Evolutionary conservation across 2,329 filamentous ascomycete species (phyloP), one percentile per base, ranked within the genome.

Genomic region (Paraphoma sp.): DNA sequence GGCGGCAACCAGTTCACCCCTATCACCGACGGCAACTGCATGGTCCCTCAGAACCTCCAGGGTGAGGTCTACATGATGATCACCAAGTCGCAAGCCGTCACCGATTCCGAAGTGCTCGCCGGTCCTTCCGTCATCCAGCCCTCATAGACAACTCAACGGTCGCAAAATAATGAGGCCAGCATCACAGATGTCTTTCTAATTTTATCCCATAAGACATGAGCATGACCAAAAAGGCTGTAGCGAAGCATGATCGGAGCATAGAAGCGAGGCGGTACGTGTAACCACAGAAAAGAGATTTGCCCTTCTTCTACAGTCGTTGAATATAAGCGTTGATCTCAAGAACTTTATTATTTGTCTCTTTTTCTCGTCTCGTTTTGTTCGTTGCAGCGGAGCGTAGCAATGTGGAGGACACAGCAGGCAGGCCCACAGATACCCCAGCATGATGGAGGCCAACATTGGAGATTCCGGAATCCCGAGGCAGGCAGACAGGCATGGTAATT

Each of bases 51-150:
- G 67, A 83, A 83, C 68, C 76, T 91, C 43, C 80, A 81, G 8
- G 89, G 89, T 45, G 80, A 90, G 61, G 84, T 86, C 48, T 92
- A 90, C 76, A 82, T 91, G 68, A 86, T 87, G 67, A 81, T 92
- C 64, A 85, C 88, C 53, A 89, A 76, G 68, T 66, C 68, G 29
- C 48, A 76, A 61, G 72, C 73, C 12, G 53, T 73, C 18, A 61
- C 61, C 50, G 75, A 77, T 48, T 60, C 63, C 40, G 87, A 88
- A 64, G 86, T 87, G 46, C 79, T 91, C 62, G 88, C 89, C 64
- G 89, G 74, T 12, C 74, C 74, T 30, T 74, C 73, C 23, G 73
- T 76, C 59, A 70, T 76, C 65, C 71, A 74, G 68, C 72, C 72
- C 58, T 76, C 74, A 65, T 76, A 74, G 59, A 66, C 45, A 36